Evolutionary conservation across 1,284 basidiomycete species (phyloP), one percentile per base, ranked within the genome.

Genomic region (Trametes sp.): DNA sequence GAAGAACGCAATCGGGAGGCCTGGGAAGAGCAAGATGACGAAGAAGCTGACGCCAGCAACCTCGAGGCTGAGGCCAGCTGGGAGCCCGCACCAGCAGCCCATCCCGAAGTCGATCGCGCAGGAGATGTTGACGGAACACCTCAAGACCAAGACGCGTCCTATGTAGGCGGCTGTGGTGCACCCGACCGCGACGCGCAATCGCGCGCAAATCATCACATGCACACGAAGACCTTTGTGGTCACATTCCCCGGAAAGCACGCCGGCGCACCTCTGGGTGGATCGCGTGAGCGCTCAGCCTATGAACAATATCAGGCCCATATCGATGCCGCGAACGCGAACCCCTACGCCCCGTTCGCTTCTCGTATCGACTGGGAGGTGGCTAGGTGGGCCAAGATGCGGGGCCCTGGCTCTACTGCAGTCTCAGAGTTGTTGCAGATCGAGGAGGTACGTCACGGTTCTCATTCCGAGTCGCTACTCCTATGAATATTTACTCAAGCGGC

Each of bases 311-410:
- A 49, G 48, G n/a, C 14, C 1, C 29, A 31, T 19, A 49, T 49
- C 48, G 28, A 49, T 14, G 26, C 48, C 7, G 28, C 8, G 0
- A 49, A 49, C 48, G 26, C 11, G 4, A 53, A 53, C 24, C 51
- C 36, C 2, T 53, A 38, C 13, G 56, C 67, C 2, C 70, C 70
- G 13, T 72, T 71, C 36, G 21, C 26, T 4, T 59, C 57, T 3
- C 19, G 36, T 5, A 35, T 69, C 2, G 67, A 72, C 19, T 72
- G 64, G 63, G 66, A 69, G 26, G 16, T 71, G 38, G 68, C 65
- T 0, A 46, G 48, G 1, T 71, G 70, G 69, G 66, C 69, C 0
- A 72, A 70, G 29, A 21, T 62, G 36, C 63, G 59, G 1, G 68
- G 65, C 1, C 59, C 61, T 1, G 56, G 67, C 11, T 70, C 67